Evolutionary conservation across 2,329 filamentous ascomycete species (phyloP).

Genomic region (Purpureocillium lavendulum): DNA sequence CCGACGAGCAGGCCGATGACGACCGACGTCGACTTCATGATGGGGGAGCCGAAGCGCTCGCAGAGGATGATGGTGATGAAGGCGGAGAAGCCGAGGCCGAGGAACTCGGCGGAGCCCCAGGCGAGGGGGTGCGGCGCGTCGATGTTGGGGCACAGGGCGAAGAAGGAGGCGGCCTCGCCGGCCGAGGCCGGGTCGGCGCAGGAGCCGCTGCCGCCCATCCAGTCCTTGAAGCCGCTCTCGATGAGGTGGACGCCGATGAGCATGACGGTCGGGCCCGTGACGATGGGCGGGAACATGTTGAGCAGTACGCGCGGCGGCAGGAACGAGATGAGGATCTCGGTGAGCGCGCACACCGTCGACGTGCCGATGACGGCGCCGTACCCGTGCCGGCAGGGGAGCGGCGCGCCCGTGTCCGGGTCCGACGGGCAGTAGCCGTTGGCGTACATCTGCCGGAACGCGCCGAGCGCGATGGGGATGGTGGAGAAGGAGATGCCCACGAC

Average conservation of each 20-base stretch:
- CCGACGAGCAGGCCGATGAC: slow-evolving; percentile 66
- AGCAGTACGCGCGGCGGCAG: slow-evolving; percentile 61
- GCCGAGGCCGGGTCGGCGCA: slow-evolving; percentile 40
- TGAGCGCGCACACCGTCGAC: slow-evolving; percentile 51
- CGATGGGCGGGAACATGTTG: slow-evolving; percentile 70
- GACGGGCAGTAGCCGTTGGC: slow-evolving; percentile 57
- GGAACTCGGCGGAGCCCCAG: slow-evolving; percentile 73
- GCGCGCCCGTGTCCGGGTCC: slow-evolving; percentile 48
- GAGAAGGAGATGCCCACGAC: slow-evolving; percentile 54
- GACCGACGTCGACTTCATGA: slow-evolving; percentile 76
- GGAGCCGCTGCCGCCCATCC: slow-evolving; percentile 65
- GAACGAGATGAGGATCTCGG: slow-evolving; percentile 70
- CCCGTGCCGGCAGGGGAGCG: slow-evolving; percentile 64
- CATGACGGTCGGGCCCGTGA: slow-evolving; percentile 62
- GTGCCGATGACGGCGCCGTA: slow-evolving; percentile 70
- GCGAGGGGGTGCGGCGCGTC: slow-evolving; percentile 61
- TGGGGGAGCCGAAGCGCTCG: slow-evolving; percentile 72
- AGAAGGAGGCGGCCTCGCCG: slow-evolving; percentile 33
- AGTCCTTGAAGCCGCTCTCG: slow-evolving; percentile 63
- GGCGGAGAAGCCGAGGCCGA: slow-evolving; percentile 71
- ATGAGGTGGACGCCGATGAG: slow-evolving; percentile 70
- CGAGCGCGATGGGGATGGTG: slow-evolving; percentile 38
- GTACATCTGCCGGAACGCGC: slow-evolving; percentile 72
- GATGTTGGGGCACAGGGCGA: slow-evolving; percentile 57
- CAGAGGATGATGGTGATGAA: slow-evolving; percentile 73